Evolutionary conservation across 768 basidiomycete genomes (phyloP), one percentile per base, ranked within the genome.

Genomic region (Boletus vermiculosoides): DNA sequence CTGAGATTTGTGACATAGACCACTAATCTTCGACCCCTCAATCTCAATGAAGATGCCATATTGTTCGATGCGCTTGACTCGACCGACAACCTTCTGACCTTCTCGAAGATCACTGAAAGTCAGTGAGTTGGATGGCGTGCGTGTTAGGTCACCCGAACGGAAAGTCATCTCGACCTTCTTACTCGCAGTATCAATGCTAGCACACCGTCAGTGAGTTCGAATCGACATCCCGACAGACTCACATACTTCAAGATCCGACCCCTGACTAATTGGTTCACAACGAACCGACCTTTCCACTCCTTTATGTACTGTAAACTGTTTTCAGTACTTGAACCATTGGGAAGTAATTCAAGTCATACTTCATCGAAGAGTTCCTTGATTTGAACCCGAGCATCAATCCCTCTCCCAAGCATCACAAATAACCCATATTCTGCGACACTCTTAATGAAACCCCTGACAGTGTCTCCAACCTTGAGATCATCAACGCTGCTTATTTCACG

Each of bases 31-130:
- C 0, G 92, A 87, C 18, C 83, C 88, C n/a, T 89, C 83, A 37
- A 98, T 88, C 67, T 87, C 83, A 55, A 99, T 83, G 74, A 98
- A 98, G n/a, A 97, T 77, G 15, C 96, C 96, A 61, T 92, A 98
- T 41, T 84, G 81, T 71, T 95, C 92, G 12, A 95, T 78, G 60
- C 82, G 85, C 71, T 90, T 93, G 55, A 98, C 83, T 25, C 78
- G 76, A 6, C 90, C 93, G 36, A 83, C 78, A 33, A 97, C 80
- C 66, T 90, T 94, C 66, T 94, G 87, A 40, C 92, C 94, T 63
- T 85, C 83, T 34, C 78, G 76, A 48, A 95, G 81, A 69, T 91
- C 86, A 34, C 74, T 67, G 10, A 84, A 58, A 12, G 77, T 72
- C 37, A 83, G 62, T 10, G 64, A 64, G 4, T 76, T 71, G 4